Percentiles rank a stretch among this genome's conserved stretches.
Evolutionary conservation across 2,329 filamentous ascomycete species (phyloP).

Genomic region (Leptographium flavum): DNA sequence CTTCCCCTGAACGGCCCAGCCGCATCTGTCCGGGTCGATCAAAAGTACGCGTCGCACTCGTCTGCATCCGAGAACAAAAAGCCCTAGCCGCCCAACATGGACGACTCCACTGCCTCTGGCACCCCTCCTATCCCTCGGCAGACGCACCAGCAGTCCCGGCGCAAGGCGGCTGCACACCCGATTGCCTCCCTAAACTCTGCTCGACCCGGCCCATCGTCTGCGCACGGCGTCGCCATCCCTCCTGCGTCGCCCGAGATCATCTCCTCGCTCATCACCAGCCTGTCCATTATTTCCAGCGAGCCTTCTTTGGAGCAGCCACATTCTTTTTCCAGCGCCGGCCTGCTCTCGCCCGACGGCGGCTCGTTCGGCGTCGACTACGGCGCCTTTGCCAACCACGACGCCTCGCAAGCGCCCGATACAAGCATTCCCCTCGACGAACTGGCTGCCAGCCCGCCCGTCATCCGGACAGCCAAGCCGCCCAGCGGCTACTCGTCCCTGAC

Average conservation of each 20-base stretch:
- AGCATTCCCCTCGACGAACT: constrained; percentile 41
- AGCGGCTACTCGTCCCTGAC: constrained; percentile 61
- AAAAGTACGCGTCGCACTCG: not conserved
- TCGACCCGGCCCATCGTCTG: constrained; percentile 8
- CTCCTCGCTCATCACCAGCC: constrained; percentile 53
- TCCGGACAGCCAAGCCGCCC: constrained; percentile 70
- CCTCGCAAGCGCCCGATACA: constrained; percentile 33
- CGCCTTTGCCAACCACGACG: constrained; percentile 39
- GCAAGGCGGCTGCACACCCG: constrained; percentile 13
- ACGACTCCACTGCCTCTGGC: constrained; percentile 7
- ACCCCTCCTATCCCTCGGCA: constrained; percentile 17
- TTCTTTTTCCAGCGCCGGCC: constrained; percentile 12
- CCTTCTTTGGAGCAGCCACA: constrained; percentile 35
- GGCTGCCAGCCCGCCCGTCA: constrained; percentile 52
- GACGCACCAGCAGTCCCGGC: constrained; percentile 17
- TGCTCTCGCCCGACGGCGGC: constrained; percentile 24
- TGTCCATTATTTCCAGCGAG: constrained; percentile 52
- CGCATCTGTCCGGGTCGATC: not conserved
- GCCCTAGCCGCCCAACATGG: constrained; percentile 11
- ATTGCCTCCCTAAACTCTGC: constrained; percentile 14
- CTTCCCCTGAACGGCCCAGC: not conserved
- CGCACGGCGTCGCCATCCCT: constrained; percentile 8
- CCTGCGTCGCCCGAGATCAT: constrained; percentile 47
- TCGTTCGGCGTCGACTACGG: constrained; percentile 64
- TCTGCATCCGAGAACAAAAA: too few relatives aligned